Percentiles rank a stretch among this genome's conserved stretches.
Evolutionary conservation across 305 asterid genomes (phyloP).

Genomic region (Ilex paraguariensis): DNA sequence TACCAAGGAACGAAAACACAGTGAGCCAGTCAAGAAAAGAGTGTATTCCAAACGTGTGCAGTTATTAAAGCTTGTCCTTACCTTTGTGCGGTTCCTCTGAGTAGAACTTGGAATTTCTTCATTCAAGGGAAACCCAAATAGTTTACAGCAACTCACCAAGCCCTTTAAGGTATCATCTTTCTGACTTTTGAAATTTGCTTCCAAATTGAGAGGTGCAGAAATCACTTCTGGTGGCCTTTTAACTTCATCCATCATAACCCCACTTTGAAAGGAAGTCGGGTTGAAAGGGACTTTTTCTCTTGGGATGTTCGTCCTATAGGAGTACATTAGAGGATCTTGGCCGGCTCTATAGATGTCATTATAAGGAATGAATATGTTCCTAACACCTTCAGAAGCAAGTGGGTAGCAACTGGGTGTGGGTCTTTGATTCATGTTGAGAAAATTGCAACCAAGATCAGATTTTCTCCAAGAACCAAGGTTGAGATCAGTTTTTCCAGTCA

Average conservation of each 20-base stretch:
- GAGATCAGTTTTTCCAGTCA: conserved; percentile 53
- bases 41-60: too few species aligned
- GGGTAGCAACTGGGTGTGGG: conserved; percentile 62
- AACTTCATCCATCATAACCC: conserved; percentile 34
- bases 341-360: conserved; percentile 43
- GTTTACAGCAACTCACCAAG: conserved; percentile 47
- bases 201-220: conserved; percentile 32
- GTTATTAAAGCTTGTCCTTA: not conserved
- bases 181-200: conserved; percentile 26
- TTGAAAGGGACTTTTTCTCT: conserved; percentile 36
- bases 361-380: conserved; percentile 51
- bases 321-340: conserved; percentile 44
- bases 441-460: conserved; percentile 43
- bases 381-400: conserved; percentile 78
- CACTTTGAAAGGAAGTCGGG: conserved; percentile 38
- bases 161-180: conserved; percentile 37
- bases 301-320: conserved; percentile 38
- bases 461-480: conserved; percentile 58
- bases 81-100: conserved; percentile 93
- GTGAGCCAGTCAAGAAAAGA: not conserved
- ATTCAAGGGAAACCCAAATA: conserved; percentile 75
- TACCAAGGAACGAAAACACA: conserved; percentile 12
- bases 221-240: conserved; percentile 33
- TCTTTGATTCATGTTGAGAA: conserved; percentile 38
- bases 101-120: conserved; percentile 55